A percentile compares a stretch with the other conserved stretches of the same genome.
These are phyloP conservation scores for Aspergillus sclerotioniger DNA, from an alignment of 495 filamentous ascomycete genomes.

Conservation along the genomic window DNA sequence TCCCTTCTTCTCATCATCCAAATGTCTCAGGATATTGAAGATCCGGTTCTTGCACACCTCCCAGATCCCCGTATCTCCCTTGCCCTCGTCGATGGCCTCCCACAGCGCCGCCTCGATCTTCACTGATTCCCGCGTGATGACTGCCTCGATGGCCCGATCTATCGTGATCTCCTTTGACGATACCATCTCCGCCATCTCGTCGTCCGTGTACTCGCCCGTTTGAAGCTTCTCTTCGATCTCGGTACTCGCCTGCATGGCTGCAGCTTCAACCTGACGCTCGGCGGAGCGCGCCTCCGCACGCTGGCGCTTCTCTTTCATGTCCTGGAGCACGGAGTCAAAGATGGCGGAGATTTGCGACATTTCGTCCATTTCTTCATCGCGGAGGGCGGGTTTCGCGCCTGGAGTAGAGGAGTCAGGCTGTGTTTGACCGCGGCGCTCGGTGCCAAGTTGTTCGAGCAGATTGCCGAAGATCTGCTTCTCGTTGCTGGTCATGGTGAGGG, in stretches of 20 bases:
- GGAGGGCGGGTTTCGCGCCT: neutral
- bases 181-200: slow-evolving; percentile 23
- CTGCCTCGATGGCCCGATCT: slow-evolving; percentile 24
- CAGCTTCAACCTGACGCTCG: neutral
- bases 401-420: neutral
- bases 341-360: slow-evolving; percentile 29
- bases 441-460: slow-evolving; percentile 25
- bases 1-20: slow-evolving; percentile 22
- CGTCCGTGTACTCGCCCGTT: slow-evolving; percentile 14
- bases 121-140: slow-evolving; percentile 28
- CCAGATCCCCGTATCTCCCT: slow-evolving; percentile 70
- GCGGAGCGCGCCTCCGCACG: neutral
- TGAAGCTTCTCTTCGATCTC: slow-evolving; percentile 9
- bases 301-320: slow-evolving; percentile 13
- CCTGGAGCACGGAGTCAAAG: slow-evolving; percentile 29
- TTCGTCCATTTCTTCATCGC: slow-evolving; percentile 18
- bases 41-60: slow-evolving; percentile 66
- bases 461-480: slow-evolving; percentile 31
- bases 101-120: slow-evolving; percentile 28
- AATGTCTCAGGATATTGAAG: slow-evolving; percentile 56
- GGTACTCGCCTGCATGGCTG: neutral
- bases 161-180: slow-evolving; percentile 18
- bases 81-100: slow-evolving; percentile 37
- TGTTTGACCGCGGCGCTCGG: neutral
- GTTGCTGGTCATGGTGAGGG: slow-evolving; percentile 19